Percentiles rank a stretch among this genome's conserved stretches.
Evolutionary conservation across 106 monocot genomes (phyloP).

Genomic region (Hemerocallis citrina): DNA sequence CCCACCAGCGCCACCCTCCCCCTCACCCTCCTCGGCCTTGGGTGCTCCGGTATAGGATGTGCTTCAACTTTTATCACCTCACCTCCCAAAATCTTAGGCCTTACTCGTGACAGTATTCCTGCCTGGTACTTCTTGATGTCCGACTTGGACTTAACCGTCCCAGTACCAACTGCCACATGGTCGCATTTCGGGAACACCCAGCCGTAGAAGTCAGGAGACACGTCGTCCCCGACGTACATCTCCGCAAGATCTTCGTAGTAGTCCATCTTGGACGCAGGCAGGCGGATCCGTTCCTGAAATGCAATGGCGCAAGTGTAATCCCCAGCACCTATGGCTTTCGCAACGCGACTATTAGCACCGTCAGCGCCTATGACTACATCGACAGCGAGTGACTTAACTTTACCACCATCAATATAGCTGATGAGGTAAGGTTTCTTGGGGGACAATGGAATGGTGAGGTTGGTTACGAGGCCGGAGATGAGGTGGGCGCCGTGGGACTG

Average conservation of each 20-base stretch:
- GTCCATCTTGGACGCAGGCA: conserved; percentile 51
- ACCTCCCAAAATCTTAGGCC: conserved; percentile 58
- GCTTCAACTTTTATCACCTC: conserved; percentile 67
- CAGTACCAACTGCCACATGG: conserved; percentile 91
- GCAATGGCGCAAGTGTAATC: conserved; percentile 69
- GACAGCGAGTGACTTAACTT: conserved; percentile 17
- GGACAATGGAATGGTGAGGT: conserved; percentile 26
- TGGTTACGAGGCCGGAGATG: conserved; percentile 53
- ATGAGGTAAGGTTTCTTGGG: conserved; percentile 42
- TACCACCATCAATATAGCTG: conserved; percentile 31
- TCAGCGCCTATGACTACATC: conserved; percentile 83
- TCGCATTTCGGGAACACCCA: conserved; percentile 99
- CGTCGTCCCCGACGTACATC: conserved; percentile 88
- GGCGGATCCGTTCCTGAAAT: conserved; percentile 85
- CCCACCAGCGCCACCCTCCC: conserved; percentile 80
- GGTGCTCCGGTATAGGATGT: conserved; percentile 94
- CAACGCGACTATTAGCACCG: conserved; percentile 88
- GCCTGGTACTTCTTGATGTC: conserved; percentile 55
- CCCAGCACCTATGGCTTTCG: conserved; percentile 57
- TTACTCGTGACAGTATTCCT: conserved; percentile 30
- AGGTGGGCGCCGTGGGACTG: conserved; percentile 38
- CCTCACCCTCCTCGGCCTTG: conserved; percentile 56
- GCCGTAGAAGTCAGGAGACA: conserved; percentile 86
- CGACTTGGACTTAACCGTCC: conserved; percentile 43
- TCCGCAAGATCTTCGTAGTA: conserved; percentile 73